These are phyloP conservation scores for Pseudonitzschia pungens DNA, from an alignment of 108 stramenopile species.

Conservation along the genomic window DNA sequence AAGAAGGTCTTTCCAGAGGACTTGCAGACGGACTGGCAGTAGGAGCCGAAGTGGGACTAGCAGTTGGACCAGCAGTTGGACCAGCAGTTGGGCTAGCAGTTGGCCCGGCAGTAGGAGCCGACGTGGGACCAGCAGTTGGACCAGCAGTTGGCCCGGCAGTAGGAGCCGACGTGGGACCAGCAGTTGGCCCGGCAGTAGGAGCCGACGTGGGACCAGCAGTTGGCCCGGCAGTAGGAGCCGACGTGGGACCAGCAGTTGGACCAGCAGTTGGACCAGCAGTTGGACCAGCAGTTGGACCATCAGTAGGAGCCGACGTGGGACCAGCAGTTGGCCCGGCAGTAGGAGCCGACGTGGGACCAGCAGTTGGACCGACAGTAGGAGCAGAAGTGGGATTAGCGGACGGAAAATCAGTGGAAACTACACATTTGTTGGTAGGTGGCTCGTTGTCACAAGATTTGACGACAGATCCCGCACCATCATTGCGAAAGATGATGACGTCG, in stretches of 20 bases:
- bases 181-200: background rate
- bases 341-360: background rate
- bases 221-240: background rate
- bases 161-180: no score
- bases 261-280: no score
- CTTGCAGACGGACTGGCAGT: no score
- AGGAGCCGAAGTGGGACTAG: no score
- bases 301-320: no score
- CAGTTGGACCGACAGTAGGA: background rate
- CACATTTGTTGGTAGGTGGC: background rate
- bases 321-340: no score
- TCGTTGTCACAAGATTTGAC: constrained; percentile 11
- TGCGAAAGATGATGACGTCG: constrained; percentile 5
- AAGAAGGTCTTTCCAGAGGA: no score
- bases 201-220: background rate
- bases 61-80: no score
- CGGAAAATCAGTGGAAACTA: background rate
- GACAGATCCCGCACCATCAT: background rate
- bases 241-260: no score
- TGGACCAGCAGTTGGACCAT: no score
- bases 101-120: background rate
- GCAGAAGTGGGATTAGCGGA: background rate
- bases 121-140: background rate
- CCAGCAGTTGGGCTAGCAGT: no score
- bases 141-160: background rate